phyloP scores from a whole-genome alignment of 2,329 filamentous ascomycete genomes.

The Colletotrichum abscissum region DNA sequence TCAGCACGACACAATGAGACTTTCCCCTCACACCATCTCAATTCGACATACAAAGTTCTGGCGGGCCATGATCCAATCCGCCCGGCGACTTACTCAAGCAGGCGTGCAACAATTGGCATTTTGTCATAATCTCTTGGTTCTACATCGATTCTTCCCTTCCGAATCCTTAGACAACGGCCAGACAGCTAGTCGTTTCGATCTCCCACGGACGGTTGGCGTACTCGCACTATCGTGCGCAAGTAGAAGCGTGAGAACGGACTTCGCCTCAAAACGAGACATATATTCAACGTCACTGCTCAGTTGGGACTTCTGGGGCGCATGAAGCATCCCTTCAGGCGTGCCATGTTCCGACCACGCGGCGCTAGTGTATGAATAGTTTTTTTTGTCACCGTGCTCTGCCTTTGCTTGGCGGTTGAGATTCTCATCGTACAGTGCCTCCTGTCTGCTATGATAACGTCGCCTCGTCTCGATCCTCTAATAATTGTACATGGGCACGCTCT shows the following conservation, averaged over 20 bases:
- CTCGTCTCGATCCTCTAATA: conserved; percentile 7
- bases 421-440: conserved; percentile 30
- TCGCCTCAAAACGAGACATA: conserved; percentile 7
- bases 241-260: conserved; percentile 18
- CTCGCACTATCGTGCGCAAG: background rate
- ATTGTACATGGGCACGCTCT: conserved; percentile 28
- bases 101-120: background rate
- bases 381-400: conserved; percentile 3
- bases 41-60: background rate
- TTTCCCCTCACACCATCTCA: background rate
- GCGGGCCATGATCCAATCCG: background rate
- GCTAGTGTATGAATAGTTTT: conserved; percentile 13
- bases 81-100: background rate
- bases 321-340: background rate
- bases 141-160: background rate
- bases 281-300: conserved; percentile 5
- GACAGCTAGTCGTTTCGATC: conserved; percentile 11
- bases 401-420: conserved; percentile 13
- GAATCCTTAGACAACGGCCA: background rate
- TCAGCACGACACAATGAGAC: background rate
- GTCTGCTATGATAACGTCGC: conserved; percentile 1
- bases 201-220: conserved; percentile 8
- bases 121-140: background rate
- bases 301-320: background rate
- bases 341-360: conserved; percentile 18